These are phyloP conservation scores for Kwoniella shivajii DNA, from an alignment of 1,284 basidiomycete species.

Conservation along the genomic window DNA sequence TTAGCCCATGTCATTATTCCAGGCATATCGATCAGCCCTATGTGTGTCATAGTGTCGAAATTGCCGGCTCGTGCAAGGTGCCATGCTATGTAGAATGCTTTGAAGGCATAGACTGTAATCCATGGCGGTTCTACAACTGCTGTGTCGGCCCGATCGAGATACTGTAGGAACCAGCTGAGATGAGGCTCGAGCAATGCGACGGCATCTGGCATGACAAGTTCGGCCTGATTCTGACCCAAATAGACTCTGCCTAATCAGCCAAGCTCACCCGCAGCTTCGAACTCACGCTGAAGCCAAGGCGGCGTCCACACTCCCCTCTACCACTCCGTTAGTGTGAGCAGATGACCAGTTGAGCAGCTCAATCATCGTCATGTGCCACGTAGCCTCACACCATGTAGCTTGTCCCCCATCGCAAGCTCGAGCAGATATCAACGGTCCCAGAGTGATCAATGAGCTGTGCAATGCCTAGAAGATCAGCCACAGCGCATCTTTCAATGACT, in stretches of 20 bases:
- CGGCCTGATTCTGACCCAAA: neutral
- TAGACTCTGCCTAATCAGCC: neutral
- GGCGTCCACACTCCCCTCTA: slow-evolving; percentile 34
- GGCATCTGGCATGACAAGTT: neutral
- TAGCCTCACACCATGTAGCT: slow-evolving; percentile 19
- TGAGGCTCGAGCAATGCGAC: slow-evolving; percentile 18
- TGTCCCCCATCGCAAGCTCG: neutral
- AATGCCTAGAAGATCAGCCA: slow-evolving; percentile 17
- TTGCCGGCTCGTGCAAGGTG: slow-evolving; percentile 27
- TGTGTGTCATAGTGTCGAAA: neutral
- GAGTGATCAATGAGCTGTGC: slow-evolving; percentile 15
- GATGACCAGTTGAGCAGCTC: slow-evolving; percentile 37
- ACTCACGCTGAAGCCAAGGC: slow-evolving; percentile 40
- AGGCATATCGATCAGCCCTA: slow-evolving; percentile 14
- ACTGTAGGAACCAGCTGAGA: slow-evolving; percentile 31
- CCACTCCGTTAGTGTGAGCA: slow-evolving; percentile 35
- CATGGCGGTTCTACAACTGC: slow-evolving; percentile 27
- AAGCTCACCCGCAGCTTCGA: neutral
- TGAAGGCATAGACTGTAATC: slow-evolving; percentile 35
- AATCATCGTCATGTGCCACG: slow-evolving; percentile 37
- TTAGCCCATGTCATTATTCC: slow-evolving; percentile 23
- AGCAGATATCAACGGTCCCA: slow-evolving; percentile 15
- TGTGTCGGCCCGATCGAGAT: slow-evolving; percentile 19
- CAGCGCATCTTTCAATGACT: slow-evolving; percentile 4
- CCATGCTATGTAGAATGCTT: slow-evolving; percentile 33